A percentile compares a stretch with the other conserved stretches of the same genome.
Conservation (phyloP, 371 early-diverging fungal genomes). For the Massospora cicadina region DNA sequence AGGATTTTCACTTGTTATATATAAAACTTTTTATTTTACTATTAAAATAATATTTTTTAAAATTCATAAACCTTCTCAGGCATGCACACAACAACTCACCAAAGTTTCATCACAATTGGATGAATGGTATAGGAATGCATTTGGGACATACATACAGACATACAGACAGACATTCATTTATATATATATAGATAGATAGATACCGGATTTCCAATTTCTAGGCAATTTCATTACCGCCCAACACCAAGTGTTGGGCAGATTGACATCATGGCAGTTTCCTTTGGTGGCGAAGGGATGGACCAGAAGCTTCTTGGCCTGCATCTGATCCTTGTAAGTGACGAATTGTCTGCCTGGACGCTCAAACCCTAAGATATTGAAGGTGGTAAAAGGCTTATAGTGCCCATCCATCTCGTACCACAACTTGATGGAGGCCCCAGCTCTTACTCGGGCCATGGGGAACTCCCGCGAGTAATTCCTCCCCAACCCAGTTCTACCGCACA, state of each 20-base stretch:
- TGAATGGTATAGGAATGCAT: too few species aligned
- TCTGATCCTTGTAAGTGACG: constrained; percentile 17
- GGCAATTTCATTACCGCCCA: constrained; percentile 25
- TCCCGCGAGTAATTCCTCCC: constrained; percentile 14
- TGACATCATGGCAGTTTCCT: constrained; percentile 15
- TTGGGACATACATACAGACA: too few species aligned
- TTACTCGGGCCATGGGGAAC: constrained; percentile 22
- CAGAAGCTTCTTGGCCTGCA: constrained; percentile 13
- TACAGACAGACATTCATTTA: too few species aligned
- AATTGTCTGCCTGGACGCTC: constrained; percentile 15
- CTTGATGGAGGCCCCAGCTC: constrained; percentile 24
- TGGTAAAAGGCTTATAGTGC: constrained; percentile 19
- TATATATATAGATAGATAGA: too few species aligned
- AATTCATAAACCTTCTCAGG: too few species aligned
- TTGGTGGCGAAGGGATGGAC: constrained; percentile 17
- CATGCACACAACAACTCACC: too few species aligned
- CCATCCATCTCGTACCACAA: constrained; percentile 29
- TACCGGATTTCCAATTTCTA: constrained; percentile 19
- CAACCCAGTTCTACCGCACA: constrained; percentile 10
- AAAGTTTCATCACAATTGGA: too few species aligned
- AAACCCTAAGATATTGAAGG: constrained; percentile 21
- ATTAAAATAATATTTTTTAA: too few species aligned
- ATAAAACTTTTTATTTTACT: too few species aligned
- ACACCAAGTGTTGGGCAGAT: constrained; percentile 24
- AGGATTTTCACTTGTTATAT: too few species aligned